Evolutionary conservation across 257 asterid species (phyloP).

Genomic region (Primulina tabacum): DNA sequence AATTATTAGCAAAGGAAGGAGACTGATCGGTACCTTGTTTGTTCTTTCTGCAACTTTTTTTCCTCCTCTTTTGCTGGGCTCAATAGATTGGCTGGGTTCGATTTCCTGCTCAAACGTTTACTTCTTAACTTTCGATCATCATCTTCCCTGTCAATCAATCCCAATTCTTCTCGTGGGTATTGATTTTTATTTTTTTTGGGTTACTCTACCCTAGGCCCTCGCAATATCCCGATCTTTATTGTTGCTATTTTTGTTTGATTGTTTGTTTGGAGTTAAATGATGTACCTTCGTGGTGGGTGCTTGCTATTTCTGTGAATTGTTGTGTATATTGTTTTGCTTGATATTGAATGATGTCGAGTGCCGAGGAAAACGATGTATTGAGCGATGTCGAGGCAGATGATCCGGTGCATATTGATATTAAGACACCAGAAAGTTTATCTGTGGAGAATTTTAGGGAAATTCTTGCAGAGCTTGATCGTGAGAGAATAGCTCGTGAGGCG

Average conservation of each 20-base stretch:
- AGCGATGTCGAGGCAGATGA: conserved; percentile 97
- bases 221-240: conserved; percentile 20
- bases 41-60: neutral
- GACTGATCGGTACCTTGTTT: too few species aligned
- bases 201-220: conserved; percentile 11
- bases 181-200: neutral
- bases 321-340: conserved; percentile 13
- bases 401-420: conserved; percentile 47
- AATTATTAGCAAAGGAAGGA: neutral
- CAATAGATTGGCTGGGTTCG: conserved; percentile 25
- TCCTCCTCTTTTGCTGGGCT: neutral
- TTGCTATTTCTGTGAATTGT: conserved; percentile 18
- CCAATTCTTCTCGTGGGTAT: conserved; percentile 17
- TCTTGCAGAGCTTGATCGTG: conserved; percentile 81
- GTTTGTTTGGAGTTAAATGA: conserved; percentile 22
- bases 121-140: conserved; percentile 18
- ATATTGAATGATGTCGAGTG: conserved; percentile 46
- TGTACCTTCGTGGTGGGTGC: conserved; percentile 5
- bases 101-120: conserved; percentile 23
- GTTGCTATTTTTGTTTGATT: conserved; percentile 13
- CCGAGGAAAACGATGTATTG: conserved; percentile 63
- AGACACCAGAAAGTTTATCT: conserved; percentile 49
- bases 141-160: conserved; percentile 21
- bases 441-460: conserved; percentile 62
- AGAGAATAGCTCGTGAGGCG: conserved; percentile 65